Evolutionary conservation across 768 basidiomycete species (phyloP), one percentile per base, ranked within the genome.

Genomic region (Mycena olivaceomarginata): DNA sequence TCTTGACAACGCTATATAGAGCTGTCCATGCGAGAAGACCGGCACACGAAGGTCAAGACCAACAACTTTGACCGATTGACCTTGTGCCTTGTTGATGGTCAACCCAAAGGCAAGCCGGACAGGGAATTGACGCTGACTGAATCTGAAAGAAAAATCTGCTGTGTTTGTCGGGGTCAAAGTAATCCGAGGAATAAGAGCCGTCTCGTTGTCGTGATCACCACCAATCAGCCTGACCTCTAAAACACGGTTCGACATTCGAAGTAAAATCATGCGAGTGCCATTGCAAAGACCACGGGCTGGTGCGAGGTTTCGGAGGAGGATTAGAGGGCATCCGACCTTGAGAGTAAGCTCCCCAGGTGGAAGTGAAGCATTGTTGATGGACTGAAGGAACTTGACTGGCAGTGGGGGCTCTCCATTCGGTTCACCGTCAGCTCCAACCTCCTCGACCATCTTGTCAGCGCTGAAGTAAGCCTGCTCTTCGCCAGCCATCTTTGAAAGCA

Each of bases 81-180:
- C 84, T 79, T 88, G 87, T 8, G 85, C 72, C 70, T 89, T 89
- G 79, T 89, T 88, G 72, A 88, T 87, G 12, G 82, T 83, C 68
- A 88, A 81, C 0, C 85, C 84, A 83, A 88, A 89, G 6, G 86
- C 85, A 8, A 89, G 76, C 10, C 81, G 75, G 0, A 89, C 78
- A 25, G n/a, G 67, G 41, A 53, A 68, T 37, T 68, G 67, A 2
- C 67, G 67, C 9, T 48, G 51, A 16, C 25, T 68, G 48, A 68
- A 68, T 15, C 39, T 10, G 31, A 68, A 68, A 12, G 67, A 51
- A 22, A 68, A 68, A 48, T 68, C 67, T 10, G 67, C 40, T 15
- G 67, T 51, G 48, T 68, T 68, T 8, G 67, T 53, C 0, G 67
- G 67, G 9, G 67, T 51, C 10, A 88, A 72, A 0, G 81, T 78